Evolutionary conservation across 352 stramenopile genomes (phyloP).

Genomic region (Pythium vanterpoolii): DNA sequence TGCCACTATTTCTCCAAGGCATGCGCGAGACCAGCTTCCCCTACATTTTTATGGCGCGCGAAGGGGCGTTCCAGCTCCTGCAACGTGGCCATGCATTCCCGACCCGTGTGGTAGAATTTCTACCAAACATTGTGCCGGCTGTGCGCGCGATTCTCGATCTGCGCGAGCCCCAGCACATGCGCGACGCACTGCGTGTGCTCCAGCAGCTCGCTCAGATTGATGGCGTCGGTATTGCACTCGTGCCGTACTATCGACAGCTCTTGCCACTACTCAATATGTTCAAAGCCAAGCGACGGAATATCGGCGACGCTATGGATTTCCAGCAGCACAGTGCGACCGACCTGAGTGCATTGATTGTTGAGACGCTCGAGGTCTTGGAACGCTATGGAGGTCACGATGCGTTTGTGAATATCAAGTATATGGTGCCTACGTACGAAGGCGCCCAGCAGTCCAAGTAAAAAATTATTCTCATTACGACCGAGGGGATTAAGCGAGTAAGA

Average conservation of each 20-base stretch:
- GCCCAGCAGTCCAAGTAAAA: constrained; percentile 23
- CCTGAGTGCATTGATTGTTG: constrained; percentile 78
- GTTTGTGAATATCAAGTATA: constrained; percentile 96
- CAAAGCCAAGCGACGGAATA: constrained; percentile 86
- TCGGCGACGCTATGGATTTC: constrained; percentile 91
- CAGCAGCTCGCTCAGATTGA: constrained; percentile 51
- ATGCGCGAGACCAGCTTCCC: constrained; percentile 73
- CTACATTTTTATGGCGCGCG: constrained; percentile 77
- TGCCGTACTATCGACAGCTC: constrained; percentile 91
- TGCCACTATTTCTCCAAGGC: constrained; percentile 91
- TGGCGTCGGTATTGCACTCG: constrained; percentile 75
- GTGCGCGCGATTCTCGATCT: constrained; percentile 75
- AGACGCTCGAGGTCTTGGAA: constrained; percentile 89
- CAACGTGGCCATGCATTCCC: constrained; percentile 58
- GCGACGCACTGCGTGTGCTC: constrained; percentile 52
- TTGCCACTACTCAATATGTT: constrained; percentile 90
- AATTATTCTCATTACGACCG: background rate
- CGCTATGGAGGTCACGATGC: constrained; percentile 81
- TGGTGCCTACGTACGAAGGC: constrained; percentile 94
- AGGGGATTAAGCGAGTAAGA: constrained; percentile 5
- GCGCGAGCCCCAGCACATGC: constrained; percentile 45
- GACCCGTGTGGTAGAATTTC: constrained; percentile 57
- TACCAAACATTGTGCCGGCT: constrained; percentile 63
- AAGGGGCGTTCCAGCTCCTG: constrained; percentile 83
- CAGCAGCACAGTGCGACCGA: constrained; percentile 77